Conservation (phyloP, 257 asterid genomes). For the Nicotiana tabacum region DNA sequence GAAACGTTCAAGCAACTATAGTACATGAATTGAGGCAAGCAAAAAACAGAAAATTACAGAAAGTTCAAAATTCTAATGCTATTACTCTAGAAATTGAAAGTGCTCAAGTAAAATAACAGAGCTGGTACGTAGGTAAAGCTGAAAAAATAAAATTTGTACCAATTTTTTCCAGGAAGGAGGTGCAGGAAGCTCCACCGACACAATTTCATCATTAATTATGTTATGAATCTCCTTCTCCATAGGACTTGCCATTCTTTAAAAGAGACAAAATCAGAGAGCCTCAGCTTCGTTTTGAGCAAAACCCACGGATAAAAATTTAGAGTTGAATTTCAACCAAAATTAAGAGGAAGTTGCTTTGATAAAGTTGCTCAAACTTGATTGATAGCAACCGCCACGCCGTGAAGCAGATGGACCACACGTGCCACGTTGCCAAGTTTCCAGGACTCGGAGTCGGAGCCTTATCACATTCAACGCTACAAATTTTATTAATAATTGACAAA, state of each 20-base stretch:
- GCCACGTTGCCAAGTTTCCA: conserved; percentile 12
- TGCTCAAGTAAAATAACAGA: background rate
- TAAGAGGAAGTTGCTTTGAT: background rate
- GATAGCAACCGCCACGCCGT: conserved; percentile 14
- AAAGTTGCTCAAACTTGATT: background rate
- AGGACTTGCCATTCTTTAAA: conserved; percentile 22
- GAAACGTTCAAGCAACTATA: background rate
- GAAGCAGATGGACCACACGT: conserved; percentile 9
- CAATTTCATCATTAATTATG: conserved; percentile 14
- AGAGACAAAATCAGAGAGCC: background rate
- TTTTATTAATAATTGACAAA: no score
- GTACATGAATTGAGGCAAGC: background rate
- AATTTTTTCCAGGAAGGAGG: conserved; percentile 47
- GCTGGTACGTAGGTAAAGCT: background rate
- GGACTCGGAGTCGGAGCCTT: conserved; percentile 8
- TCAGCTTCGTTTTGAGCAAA: background rate
- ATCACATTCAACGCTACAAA: background rate
- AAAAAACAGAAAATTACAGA: background rate
- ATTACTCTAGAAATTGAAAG: background rate
- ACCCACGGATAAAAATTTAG: background rate
- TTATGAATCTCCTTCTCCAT: conserved; percentile 8
- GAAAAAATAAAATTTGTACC: conserved; percentile 14
- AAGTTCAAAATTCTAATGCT: background rate
- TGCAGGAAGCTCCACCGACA: conserved; percentile 39
- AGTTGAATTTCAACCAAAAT: background rate